Percentiles rank a stretch among this genome's conserved stretches.
These are phyloP conservation scores for Rickenella mellea DNA, from an alignment of 768 basidiomycete species.

Conservation along the genomic window DNA sequence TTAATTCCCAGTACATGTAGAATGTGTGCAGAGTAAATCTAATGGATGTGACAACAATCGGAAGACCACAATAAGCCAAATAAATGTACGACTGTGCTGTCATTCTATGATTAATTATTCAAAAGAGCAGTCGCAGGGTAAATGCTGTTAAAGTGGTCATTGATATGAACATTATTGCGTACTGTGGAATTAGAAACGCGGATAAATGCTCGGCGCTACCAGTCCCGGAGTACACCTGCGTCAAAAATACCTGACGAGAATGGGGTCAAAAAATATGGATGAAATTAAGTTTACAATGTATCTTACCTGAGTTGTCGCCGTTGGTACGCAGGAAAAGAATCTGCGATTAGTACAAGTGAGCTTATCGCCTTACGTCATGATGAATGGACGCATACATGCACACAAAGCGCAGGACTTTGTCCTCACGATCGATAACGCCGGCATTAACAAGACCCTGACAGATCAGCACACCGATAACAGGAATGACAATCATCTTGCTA, in stretches of 20 bases:
- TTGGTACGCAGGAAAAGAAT: slow-evolving; percentile 52
- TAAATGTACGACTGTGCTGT: no score
- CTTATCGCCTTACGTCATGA: not conserved
- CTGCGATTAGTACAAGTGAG: slow-evolving; percentile 18
- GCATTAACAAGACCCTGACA: slow-evolving; percentile 36
- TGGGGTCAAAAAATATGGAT: not conserved
- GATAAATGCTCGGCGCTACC: slow-evolving; percentile 54
- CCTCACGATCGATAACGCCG: slow-evolving; percentile 37
- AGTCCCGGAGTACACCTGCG: slow-evolving; percentile 58
- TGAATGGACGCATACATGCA: slow-evolving; percentile 44
- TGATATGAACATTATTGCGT: slow-evolving; percentile 28
- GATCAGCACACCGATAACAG: slow-evolving; percentile 52
- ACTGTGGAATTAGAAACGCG: slow-evolving; percentile 54
- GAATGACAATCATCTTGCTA: slow-evolving; percentile 46
- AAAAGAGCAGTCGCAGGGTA: slow-evolving; percentile 26
- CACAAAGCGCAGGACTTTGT: slow-evolving; percentile 55
- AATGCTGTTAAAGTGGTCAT: slow-evolving; percentile 29
- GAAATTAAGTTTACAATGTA: not conserved
- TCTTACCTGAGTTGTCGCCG: slow-evolving; percentile 47
- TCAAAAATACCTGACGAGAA: slow-evolving; percentile 41
- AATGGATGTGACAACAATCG: no score
- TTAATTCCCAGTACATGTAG: no score
- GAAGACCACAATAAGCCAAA: no score
- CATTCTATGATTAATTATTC: no score
- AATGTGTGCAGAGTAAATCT: no score